These are phyloP conservation scores for Melanopsichium pennsylvanicum DNA, from an alignment of 1,284 basidiomycete genomes.

Conservation along the genomic window DNA sequence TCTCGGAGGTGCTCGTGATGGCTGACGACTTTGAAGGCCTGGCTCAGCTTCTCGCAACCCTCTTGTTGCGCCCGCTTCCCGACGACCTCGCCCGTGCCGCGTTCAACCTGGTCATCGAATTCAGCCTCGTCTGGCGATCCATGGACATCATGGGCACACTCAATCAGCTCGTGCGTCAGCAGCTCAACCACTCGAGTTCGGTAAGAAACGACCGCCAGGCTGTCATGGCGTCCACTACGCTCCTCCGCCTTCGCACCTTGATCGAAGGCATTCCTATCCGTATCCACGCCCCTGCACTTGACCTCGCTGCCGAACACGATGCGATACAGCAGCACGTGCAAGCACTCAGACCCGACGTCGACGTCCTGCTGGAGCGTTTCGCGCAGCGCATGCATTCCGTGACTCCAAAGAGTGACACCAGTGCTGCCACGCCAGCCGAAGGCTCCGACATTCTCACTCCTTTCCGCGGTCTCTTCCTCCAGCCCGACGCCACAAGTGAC, in stretches of 20 bases:
- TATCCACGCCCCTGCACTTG: constrained; percentile 7
- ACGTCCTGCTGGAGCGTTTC: constrained; percentile 21
- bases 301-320: constrained; percentile 7
- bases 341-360: constrained; percentile 23
- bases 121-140: constrained; percentile 30
- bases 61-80: constrained; percentile 32
- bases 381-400: constrained; percentile 3
- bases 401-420: background rate
- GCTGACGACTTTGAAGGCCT: constrained; percentile 37
- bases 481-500: constrained; percentile 34
- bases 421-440: constrained; percentile 9
- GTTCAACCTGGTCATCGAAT: constrained; percentile 41
- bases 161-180: constrained; percentile 44
- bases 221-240: constrained; percentile 40
- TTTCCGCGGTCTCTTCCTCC: constrained; percentile 31
- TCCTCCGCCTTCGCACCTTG: constrained; percentile 38
- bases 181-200: constrained; percentile 46
- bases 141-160: constrained; percentile 46
- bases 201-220: constrained; percentile 36
- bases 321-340: constrained; percentile 27
- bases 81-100: constrained; percentile 29
- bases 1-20: constrained; percentile 28
- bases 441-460: constrained; percentile 24
- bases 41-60: constrained; percentile 31
- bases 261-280: constrained; percentile 31